Base-by-base conservation (phyloP, 352 stramenopile species). In the Globisporangium sylvaticum region DNA sequence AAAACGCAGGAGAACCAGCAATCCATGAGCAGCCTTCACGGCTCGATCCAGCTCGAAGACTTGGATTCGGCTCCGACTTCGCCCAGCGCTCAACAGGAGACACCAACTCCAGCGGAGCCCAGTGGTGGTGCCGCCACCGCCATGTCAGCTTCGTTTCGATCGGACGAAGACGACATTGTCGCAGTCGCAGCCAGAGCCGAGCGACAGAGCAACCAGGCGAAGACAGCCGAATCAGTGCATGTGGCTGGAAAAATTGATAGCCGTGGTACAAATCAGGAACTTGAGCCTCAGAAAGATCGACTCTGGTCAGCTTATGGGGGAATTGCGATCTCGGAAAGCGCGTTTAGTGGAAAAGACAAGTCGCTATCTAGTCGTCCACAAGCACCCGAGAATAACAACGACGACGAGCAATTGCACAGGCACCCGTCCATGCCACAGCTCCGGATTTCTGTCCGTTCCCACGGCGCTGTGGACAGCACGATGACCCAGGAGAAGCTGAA, bases 41-140 rank as follows among this genome's bases (percentile, higher is more conserved):
- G 68, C 5, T 52, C 58, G 24, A 78, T 80, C 42, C 25, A 53
- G 25, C 53, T 81, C 3, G 75, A 77, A 56, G 67, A 81, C 37
- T 6, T 79, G 25, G 66, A 79, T 22, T 77, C 69, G 0, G 14
- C 32, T 3, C 64, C 57, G 1, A 70, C 14, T 14, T 74, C 74
- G 46, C 68, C 73, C 18, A 37, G 14, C 22, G 2, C 14, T 54
- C 48, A 25, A 4, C 31, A 52, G 31, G 25, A 20, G 42, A 3
- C 27, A 53, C 8, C 25, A 37, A 46, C 44, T 4, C 15, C 7
- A 22, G 25, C 14, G 3, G 10, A 29, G 20, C 31, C 10, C 31
- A 12, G 31, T 34, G 31, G 31, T 34, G 31, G 31, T 34, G 31
- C 31, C 7, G 5, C 31, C 31, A 12, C 31, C 31, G 31, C 31